These are phyloP conservation scores for Ceratobasidium theobromae DNA, from an alignment of 1,284 basidiomycete genomes.

Conservation along the genomic window DNA sequence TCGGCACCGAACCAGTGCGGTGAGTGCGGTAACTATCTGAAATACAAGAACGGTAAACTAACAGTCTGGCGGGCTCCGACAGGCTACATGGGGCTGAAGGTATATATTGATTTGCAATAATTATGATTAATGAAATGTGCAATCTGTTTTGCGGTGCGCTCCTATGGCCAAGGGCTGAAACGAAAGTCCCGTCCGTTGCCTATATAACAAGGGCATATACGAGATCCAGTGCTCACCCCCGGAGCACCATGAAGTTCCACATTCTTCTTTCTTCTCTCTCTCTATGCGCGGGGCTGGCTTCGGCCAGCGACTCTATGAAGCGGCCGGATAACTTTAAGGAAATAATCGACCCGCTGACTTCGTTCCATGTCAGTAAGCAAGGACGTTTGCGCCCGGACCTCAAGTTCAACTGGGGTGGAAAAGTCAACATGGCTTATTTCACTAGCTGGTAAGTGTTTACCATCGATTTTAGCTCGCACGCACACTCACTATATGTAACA, in stretches of 20 bases:
- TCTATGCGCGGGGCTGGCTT: not conserved
- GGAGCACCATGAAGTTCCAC: conserved; percentile 15
- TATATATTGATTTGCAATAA: too few species aligned
- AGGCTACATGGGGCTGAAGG: too few species aligned
- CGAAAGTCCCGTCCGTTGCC: too few species aligned
- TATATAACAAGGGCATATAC: too few species aligned
- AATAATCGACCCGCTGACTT: not conserved
- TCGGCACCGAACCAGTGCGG: too few species aligned
- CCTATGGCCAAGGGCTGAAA: too few species aligned
- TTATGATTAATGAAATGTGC: too few species aligned
- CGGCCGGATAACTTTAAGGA: conserved; percentile 7
- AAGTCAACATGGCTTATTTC: not conserved
- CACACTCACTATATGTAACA: not conserved
- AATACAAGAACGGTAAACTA: too few species aligned
- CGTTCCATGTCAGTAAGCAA: not conserved
- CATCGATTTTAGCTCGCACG: not conserved
- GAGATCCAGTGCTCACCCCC: too few species aligned
- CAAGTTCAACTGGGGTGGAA: not conserved
- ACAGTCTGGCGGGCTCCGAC: too few species aligned
- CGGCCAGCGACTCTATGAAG: conserved; percentile 8
- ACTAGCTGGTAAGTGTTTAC: not conserved
- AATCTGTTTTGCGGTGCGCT: too few species aligned
- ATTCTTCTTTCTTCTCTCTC: conserved; percentile 10
- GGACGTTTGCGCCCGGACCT: not conserved
- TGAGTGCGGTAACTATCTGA: too few species aligned